Conservation (phyloP, 2,329 filamentous ascomycete genomes). For the Pseudocercospora eumusae region DNA sequence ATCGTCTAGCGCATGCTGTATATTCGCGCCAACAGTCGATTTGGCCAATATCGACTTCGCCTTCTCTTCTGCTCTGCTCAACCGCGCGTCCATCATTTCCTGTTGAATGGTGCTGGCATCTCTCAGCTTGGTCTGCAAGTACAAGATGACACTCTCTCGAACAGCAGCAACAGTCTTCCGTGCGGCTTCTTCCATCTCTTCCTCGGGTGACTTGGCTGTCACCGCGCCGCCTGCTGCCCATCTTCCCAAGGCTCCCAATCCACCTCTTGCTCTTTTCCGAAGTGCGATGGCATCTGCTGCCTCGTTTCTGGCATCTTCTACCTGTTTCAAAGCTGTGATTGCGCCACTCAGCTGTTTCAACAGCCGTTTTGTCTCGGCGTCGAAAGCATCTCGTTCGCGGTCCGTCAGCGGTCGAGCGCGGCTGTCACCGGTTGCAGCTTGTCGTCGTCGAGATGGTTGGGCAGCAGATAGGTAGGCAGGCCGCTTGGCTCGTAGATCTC, state of each 20-base stretch:
- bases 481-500: constrained; percentile 78
- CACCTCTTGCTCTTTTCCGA: constrained; percentile 65
- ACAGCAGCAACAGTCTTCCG: constrained; percentile 68
- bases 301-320: constrained; percentile 77
- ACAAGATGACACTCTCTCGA: constrained; percentile 81
- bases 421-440: constrained; percentile 34
- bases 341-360: constrained; percentile 81
- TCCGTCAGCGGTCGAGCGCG: constrained; percentile 68
- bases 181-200: constrained; percentile 69
- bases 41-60: constrained; percentile 83
- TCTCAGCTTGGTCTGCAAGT: constrained; percentile 73
- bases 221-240: constrained; percentile 61
- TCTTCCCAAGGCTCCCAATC: constrained; percentile 68
- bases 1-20: constrained; percentile 28
- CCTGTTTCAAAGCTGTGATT: constrained; percentile 76
- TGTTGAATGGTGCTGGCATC: constrained; percentile 76
- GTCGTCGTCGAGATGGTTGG: constrained; percentile 57
- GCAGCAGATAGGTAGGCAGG: constrained; percentile 88
- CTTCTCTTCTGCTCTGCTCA: constrained; percentile 84
- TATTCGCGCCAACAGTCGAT: constrained; percentile 29
- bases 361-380: constrained; percentile 81
- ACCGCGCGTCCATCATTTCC: constrained; percentile 87
- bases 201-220: constrained; percentile 63
- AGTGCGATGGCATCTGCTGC: constrained; percentile 70
- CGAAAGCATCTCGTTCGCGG: constrained; percentile 79